phyloP scores from a whole-genome alignment of 495 filamentous ascomycete species.

The Letharia lupina region DNA sequence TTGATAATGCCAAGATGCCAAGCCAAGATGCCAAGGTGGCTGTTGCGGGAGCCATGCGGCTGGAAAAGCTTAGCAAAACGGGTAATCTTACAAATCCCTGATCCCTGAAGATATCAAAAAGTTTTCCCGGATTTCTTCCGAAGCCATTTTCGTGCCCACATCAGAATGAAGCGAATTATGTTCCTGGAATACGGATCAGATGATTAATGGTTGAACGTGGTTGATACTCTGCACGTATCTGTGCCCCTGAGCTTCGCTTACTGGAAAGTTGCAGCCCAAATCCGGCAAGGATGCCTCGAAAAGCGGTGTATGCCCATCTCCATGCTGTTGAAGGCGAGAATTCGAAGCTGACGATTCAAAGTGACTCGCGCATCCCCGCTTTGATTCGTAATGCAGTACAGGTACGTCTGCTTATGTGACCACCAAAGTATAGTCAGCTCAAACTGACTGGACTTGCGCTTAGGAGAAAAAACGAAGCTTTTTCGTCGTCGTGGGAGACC shows the following conservation, averaged over 20 bases:
- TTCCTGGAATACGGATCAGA: not conserved
- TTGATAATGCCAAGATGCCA: not conserved
- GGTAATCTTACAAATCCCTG: no score
- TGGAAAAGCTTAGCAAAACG: not conserved
- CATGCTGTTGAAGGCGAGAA: not conserved
- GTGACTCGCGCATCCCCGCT: constrained; percentile 90
- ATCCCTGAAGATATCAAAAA: not conserved
- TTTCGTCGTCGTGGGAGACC: constrained; percentile 93
- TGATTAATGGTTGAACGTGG: not conserved
- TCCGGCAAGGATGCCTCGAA: constrained; percentile 40
- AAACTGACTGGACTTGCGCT: not conserved
- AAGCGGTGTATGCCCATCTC: constrained; percentile 35
- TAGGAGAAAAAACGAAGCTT: constrained; percentile 93
- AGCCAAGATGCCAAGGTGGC: not conserved
- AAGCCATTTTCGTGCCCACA: not conserved
- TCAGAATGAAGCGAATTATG: not conserved
- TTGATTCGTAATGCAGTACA: constrained; percentile 93
- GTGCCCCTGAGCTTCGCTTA: not conserved
- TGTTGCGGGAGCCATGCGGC: not conserved
- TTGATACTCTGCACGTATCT: not conserved
- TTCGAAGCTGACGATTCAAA: constrained; percentile 27
- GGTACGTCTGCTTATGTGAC: constrained; percentile 23
- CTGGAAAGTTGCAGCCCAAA: not conserved
- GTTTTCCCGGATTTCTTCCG: not conserved
- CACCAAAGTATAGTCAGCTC: not conserved